These are phyloP conservation scores for Corymbia maculata DNA, from an alignment of 345 rosid species.

Conservation along the genomic window DNA sequence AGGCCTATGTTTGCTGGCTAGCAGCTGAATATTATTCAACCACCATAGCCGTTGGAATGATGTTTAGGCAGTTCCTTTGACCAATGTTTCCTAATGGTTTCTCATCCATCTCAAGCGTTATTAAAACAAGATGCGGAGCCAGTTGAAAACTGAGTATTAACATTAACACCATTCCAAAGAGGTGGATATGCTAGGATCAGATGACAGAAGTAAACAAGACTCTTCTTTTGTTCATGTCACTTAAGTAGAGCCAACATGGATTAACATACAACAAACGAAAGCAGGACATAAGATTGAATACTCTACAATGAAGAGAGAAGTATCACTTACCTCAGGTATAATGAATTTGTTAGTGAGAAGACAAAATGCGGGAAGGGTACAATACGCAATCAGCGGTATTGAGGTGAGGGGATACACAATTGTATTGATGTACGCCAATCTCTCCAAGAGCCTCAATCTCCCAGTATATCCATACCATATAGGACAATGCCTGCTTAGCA, in stretches of 20 bases:
- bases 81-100: neutral
- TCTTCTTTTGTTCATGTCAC: neutral
- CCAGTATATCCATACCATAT: slow-evolving; percentile 97
- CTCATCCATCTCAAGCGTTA: neutral
- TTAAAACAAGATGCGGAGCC: neutral
- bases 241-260: neutral
- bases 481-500: slow-evolving; percentile 98
- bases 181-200: neutral
- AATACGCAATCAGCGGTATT: slow-evolving; percentile 85
- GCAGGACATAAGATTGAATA: neutral
- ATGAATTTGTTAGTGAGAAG: slow-evolving; percentile 91
- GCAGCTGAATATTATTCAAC: neutral
- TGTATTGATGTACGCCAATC: slow-evolving; percentile 93
- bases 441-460: slow-evolving; percentile 70
- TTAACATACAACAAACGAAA: neutral
- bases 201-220: neutral
- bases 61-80: neutral
- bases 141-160: neutral
- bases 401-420: slow-evolving; percentile 95
- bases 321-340: slow-evolving; percentile 76
- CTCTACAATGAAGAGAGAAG: neutral
- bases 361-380: slow-evolving; percentile 92
- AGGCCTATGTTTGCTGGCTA: neutral
- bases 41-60: neutral
- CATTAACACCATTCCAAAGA: neutral